Conservation (phyloP, 768 basidiomycete genomes). For the Phlebiopsis gigantea region DNA sequence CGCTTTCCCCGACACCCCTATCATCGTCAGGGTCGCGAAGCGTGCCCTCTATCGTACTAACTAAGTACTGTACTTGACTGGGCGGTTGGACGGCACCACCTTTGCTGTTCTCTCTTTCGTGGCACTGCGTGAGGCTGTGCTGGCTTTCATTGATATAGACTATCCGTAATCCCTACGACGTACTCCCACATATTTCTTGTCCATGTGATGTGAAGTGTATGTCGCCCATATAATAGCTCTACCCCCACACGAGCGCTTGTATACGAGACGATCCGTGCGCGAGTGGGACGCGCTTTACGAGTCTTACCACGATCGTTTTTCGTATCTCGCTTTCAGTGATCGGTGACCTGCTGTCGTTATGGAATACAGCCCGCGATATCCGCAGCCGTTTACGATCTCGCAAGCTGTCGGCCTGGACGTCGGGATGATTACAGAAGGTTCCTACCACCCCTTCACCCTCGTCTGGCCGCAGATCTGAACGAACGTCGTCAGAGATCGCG, state of each 20-base stretch:
- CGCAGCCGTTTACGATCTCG: constrained; percentile 69
- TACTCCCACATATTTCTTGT: background rate
- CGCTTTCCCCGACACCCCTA: constrained; percentile 87
- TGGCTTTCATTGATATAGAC: constrained; percentile 3
- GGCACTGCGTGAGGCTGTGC: background rate
- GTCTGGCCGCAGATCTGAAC: background rate
- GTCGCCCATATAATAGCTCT: background rate
- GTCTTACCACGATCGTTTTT: background rate
- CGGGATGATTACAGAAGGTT: constrained; percentile 68
- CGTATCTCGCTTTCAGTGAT: background rate
- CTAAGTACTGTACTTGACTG: constrained; percentile 32
- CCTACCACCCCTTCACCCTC: background rate
- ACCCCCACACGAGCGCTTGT: background rate
- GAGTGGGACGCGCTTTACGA: background rate
- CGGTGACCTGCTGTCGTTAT: constrained; percentile 26
- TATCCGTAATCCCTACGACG: background rate
- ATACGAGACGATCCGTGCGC: background rate
- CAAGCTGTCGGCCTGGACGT: constrained; percentile 65
- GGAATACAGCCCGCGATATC: constrained; percentile 63
- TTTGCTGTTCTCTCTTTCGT: background rate
- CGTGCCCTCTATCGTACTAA: constrained; percentile 88
- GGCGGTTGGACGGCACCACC: background rate
- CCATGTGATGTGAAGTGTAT: background rate
- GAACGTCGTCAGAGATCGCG: constrained; percentile 52
- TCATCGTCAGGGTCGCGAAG: constrained; percentile 93